These are phyloP conservation scores for Lepraria neglecta DNA, from an alignment of 495 filamentous ascomycete genomes.

Conservation along the genomic window DNA sequence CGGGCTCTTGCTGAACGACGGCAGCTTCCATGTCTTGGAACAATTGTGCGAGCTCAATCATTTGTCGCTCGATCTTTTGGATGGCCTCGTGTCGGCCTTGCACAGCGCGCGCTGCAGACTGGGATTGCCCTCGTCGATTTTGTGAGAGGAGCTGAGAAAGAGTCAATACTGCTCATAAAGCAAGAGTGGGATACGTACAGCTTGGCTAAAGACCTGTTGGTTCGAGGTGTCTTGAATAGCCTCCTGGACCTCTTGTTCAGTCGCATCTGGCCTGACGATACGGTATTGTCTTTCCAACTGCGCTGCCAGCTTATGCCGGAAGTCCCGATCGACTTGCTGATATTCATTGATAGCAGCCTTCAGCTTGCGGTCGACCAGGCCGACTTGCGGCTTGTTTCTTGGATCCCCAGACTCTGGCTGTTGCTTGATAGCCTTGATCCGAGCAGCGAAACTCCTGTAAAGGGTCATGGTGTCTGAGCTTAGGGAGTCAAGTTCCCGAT, in stretches of 20 bases:
- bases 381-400: constrained; percentile 70
- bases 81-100: constrained; percentile 80
- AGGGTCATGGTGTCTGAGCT: constrained; percentile 68
- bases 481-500: constrained; percentile 52
- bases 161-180: constrained; percentile 23
- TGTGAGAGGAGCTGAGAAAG: constrained; percentile 47
- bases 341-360: constrained; percentile 73
- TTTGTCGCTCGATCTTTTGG: constrained; percentile 80
- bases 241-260: constrained; percentile 69
- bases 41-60: constrained; percentile 76
- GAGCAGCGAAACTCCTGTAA: constrained; percentile 67
- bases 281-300: constrained; percentile 84
- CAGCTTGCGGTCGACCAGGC: constrained; percentile 68
- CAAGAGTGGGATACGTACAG: constrained; percentile 46
- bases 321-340: constrained; percentile 67
- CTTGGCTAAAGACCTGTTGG: constrained; percentile 73
- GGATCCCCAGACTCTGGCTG: constrained; percentile 64
- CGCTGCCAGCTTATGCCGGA: constrained; percentile 67
- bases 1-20: constrained; percentile 73
- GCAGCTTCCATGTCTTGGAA: constrained; percentile 80
- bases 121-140: constrained; percentile 72
- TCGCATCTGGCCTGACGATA: constrained; percentile 80
- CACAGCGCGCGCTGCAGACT: constrained; percentile 67
- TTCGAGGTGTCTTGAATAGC: constrained; percentile 64
- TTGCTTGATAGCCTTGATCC: constrained; percentile 71